Conservation (phyloP, 345 rosid genomes). For the Murraya koenigii region DNA sequence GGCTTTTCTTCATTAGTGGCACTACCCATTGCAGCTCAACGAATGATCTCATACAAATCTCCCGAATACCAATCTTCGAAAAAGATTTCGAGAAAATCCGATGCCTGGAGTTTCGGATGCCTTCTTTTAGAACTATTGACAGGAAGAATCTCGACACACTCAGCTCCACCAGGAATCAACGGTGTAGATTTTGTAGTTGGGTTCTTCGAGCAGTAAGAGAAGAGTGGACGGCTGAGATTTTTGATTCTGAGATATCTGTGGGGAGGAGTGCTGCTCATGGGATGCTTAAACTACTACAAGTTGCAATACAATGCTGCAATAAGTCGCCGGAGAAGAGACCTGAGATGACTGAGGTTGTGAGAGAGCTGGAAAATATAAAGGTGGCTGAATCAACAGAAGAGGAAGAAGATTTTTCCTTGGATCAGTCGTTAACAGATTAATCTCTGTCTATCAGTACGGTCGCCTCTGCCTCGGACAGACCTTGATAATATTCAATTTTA, state of each 20-base stretch:
- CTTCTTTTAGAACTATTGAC: conserved; percentile 51
- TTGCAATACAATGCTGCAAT: conserved; percentile 47
- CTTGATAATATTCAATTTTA: not conserved
- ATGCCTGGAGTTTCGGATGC: conserved; percentile 56
- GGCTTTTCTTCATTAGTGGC: conserved; percentile 43
- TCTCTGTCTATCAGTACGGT: conserved; percentile 23
- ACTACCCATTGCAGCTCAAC: conserved; percentile 36
- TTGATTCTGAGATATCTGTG: conserved; percentile 42
- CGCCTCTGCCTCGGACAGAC: not conserved
- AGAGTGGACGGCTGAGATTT: conserved; percentile 65
- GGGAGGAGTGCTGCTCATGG: conserved; percentile 35
- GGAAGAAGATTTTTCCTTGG: conserved; percentile 27
- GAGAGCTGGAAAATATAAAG: conserved; percentile 31
- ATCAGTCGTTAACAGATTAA: conserved; percentile 34
- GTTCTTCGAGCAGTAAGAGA: conserved; percentile 58
- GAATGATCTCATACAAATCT: conserved; percentile 41
- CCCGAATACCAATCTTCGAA: conserved; percentile 42
- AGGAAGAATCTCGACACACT: conserved; percentile 28
- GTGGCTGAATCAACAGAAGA: conserved; percentile 24
- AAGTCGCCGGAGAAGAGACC: conserved; percentile 48
- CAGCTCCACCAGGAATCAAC: conserved; percentile 46
- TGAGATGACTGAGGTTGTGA: conserved; percentile 41
- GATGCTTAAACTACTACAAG: conserved; percentile 44
- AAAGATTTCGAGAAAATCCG: conserved; percentile 40
- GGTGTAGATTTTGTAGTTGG: conserved; percentile 53